Base-by-base conservation (phyloP, 345 rosid genomes). In the Nasturtium officinale region DNA sequence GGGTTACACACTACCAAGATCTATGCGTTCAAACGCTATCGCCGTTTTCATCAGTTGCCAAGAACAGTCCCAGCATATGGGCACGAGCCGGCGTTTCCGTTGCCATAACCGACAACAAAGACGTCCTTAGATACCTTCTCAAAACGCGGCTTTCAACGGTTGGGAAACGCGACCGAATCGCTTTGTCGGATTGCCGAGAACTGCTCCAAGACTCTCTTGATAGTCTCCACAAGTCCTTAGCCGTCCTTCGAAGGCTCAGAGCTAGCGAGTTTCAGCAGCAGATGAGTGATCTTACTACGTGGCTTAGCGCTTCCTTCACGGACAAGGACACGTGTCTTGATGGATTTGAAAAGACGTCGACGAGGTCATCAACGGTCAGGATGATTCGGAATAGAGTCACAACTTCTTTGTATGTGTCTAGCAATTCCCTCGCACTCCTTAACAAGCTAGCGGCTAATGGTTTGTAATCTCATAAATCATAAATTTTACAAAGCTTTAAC, bases 61-160 rank as follows among this genome's bases (percentile, higher is more conserved):
- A 76, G 75, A 82, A 58, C 37, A 91, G 87, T 71, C 90, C 91
- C 0, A 83, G 85, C 82, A 84, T 13, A 74, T 95, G 97, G 97
- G 91, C 99, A 0, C 80, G 96, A 25, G 97, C 89, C 0, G 96
- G 91, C 18, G 96, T 91, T 13, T 87, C 97, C 2, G 96, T 95
- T 10, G 82, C 93, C 0, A 61, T 89, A 35, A 52, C 78, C 0
- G 90, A 89, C 79, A 85, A 79, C 70, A 87, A 87, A 79, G 70
- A 54, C 9, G 73, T 83, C n/a, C 53, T 88, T 79, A 75, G 86
- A 71, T 77, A 67, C 16, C 73, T 78, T 7, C 62, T 71, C 32
- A 71, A 58, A 71, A 77, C 72, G 38, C 45, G 73, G 21, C 59
- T 23, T 54, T 67, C 74, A 4, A 17, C 38, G 21, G 18, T 79